phyloP scores from a whole-genome alignment of 495 filamentous ascomycete genomes.

The Aspergillus carlsbadensis region DNA sequence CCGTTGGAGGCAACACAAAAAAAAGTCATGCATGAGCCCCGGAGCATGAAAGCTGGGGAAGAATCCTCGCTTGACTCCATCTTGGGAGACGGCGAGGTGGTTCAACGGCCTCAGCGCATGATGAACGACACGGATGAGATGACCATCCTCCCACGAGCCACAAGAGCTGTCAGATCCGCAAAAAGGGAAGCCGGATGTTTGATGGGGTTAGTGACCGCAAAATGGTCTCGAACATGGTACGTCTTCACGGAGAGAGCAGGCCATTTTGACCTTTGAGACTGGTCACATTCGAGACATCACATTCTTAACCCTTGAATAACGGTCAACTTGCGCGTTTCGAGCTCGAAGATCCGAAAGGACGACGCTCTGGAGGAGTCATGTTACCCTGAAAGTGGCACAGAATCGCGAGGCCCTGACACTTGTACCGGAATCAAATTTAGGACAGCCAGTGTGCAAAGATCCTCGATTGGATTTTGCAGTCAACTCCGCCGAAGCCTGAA shows the following conservation, averaged over 20 bases:
- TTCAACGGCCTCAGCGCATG: background rate
- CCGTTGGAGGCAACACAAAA: background rate
- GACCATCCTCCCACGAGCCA: background rate
- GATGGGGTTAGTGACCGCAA: too few relatives aligned
- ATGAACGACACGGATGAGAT: background rate
- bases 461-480: background rate
- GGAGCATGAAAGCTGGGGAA: background rate
- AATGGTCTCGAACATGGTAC: too few relatives aligned
- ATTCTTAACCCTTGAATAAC: constrained; percentile 5
- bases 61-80: background rate
- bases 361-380: background rate
- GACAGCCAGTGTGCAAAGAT: background rate
- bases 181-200: background rate
- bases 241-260: too few relatives aligned
- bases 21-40: background rate
- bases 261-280: background rate
- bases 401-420: too few relatives aligned
- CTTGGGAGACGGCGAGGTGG: background rate
- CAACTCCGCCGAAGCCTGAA: background rate
- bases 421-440: background rate
- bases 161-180: background rate
- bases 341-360: background rate
- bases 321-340: constrained; percentile 12
- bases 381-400: background rate
- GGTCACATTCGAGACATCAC: background rate